Conservation (phyloP, 2,329 filamentous ascomycete genomes). For the Colletotrichum lentis region DNA sequence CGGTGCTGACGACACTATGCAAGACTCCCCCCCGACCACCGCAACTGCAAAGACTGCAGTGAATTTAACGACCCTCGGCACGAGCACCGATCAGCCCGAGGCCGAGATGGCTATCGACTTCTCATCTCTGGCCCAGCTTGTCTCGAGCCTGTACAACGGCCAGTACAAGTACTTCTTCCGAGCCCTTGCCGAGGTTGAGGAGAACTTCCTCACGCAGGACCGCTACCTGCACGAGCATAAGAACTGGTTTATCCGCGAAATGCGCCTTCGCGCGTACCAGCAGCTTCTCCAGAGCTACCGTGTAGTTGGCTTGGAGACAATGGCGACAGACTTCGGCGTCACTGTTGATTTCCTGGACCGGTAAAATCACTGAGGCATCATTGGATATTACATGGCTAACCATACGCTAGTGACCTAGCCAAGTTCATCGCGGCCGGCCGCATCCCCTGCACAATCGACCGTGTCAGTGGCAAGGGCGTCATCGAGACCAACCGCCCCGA, state of each 20-base stretch:
- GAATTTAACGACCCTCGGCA: conserved; percentile 86
- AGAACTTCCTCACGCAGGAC: conserved; percentile 91
- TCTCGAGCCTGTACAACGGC: conserved; percentile 90
- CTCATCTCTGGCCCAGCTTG: conserved; percentile 83
- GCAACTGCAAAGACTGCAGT: conserved; percentile 70
- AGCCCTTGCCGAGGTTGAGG: conserved; percentile 87
- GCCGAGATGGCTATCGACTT: conserved; percentile 88
- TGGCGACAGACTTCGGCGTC: conserved; percentile 97
- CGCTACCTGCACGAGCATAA: conserved; percentile 96
- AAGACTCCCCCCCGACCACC: conserved; percentile 59
- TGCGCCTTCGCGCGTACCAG: conserved; percentile 95
- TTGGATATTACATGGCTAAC: neutral
- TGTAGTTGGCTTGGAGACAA: conserved; percentile 94
- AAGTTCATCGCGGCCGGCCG: conserved; percentile 96
- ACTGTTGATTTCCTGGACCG: conserved; percentile 95
- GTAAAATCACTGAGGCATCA: conserved; percentile 60
- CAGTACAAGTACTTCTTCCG: conserved; percentile 95
- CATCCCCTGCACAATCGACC: conserved; percentile 96
- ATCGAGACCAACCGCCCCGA: conserved; percentile 98
- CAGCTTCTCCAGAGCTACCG: conserved; percentile 97
- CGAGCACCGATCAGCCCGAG: conserved; percentile 74
- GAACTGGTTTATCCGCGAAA: conserved; percentile 97
- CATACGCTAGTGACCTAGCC: conserved; percentile 76
- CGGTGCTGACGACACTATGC: conserved; percentile 80
- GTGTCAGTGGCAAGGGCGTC: conserved; percentile 92